Base-by-base conservation (phyloP, 495 filamentous ascomycete genomes). In the Aspergillus ostianus region DNA sequence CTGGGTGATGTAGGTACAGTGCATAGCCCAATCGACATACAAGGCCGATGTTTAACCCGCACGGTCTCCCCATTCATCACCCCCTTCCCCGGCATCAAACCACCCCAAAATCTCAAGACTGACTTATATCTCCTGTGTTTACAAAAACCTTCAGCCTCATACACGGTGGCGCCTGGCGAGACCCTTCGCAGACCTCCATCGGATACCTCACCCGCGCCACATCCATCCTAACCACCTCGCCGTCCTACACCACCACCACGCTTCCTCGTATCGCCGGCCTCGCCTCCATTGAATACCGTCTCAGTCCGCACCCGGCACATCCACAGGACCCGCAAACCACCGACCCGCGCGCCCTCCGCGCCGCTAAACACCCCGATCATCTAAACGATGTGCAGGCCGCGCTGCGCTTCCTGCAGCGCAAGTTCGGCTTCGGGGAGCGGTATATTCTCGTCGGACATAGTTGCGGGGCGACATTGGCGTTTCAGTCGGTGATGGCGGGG, bases 91-190 rank as follows among this genome's bases (percentile, higher is more conserved):
- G 13, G 10, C 36, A 8, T 41, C 36, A 4, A 8, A 4, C 0
- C 10, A 15, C 36, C 12, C 3, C 8, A 41, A 41, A 13, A 41
- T 4, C 29, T 2, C 9, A 15, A 41, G 8, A 41, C 36, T 41
- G 9, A 36, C 12, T 9, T 5, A 36, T 9, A n/a, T n/a, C 29
- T 8, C 29, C 29, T 10, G 6, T 32, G 29, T 13, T 4, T 41
- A 17, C 9, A 17, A 47, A 30, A 51, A 32, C 30, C 8, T 49
- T 18, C 55, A 85, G 88, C 65, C 92, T 85, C 75, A 87, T 96
- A 70, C 93, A 96, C 75, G 91, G 93, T 64, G 92, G 92, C 66
- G 92, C 89, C 66, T 97, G 90, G 90, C 84, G 90, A 58, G 92
- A 96, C 67, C 91, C 91, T 49, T 70, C 68, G 50, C 71, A 86